Percentiles rank a stretch among this genome's conserved stretches.
Conservation (phyloP, 306 rosid genomes). For the Malus sieversii region DNA sequence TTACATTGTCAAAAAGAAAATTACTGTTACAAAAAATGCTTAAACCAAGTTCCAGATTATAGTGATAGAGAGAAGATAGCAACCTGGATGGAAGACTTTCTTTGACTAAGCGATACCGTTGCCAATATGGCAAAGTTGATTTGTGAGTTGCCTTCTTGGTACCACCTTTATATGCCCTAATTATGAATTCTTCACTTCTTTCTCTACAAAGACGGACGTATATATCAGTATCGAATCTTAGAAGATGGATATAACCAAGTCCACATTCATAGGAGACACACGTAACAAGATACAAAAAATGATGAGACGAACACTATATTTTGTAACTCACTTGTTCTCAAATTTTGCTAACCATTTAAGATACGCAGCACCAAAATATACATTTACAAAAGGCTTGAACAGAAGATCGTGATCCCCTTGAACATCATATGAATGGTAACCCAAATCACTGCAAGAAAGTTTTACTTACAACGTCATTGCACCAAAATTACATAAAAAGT, state of each 20-base stretch:
- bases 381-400: conserved; percentile 55
- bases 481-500: conserved; percentile 1
- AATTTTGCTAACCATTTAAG: conserved; percentile 60
- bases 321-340: conserved; percentile 50
- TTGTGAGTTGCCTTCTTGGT: conserved; percentile 70
- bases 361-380: conserved; percentile 80
- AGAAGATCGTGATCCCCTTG: conserved; percentile 33
- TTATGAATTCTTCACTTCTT: conserved; percentile 79
- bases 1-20: neutral
- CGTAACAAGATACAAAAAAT: neutral
- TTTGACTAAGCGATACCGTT: conserved; percentile 56
- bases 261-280: neutral
- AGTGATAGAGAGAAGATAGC: conserved; percentile 18
- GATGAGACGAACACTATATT: neutral
- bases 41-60: conserved; percentile 1
- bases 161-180: conserved; percentile 85
- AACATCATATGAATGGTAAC: conserved; percentile 36
- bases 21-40: neutral
- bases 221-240: conserved; percentile 8
- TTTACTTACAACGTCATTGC: conserved; percentile 21
- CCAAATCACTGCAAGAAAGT: conserved; percentile 51
- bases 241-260: neutral
- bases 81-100: conserved; percentile 71
- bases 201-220: conserved; percentile 36
- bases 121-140: conserved; percentile 75